Evolutionary conservation across 208 protist genomes (phyloP), one percentile per base, ranked within the genome.

Genomic region (Acanthamoeba quina): DNA sequence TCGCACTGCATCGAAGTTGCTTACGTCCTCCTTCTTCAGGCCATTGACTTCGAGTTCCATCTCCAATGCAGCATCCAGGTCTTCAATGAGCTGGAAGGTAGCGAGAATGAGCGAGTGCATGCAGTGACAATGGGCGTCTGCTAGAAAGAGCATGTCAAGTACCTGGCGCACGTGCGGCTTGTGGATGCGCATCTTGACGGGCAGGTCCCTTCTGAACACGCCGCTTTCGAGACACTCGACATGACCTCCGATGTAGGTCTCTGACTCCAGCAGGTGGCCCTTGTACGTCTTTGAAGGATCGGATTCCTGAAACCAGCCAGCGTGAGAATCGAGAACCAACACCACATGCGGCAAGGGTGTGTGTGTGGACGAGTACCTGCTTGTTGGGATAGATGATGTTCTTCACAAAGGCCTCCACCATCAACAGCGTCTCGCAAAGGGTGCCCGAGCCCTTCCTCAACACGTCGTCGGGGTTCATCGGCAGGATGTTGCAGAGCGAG

Each of bases 331-430:
- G 24, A 0, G 11, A 52, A 31, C 10, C 2, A 41, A 21, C 60
- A 88, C 54, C 19, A 7, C 3, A 17, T 1, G 15, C 0, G 47
- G 47, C 31, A 34, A 74, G 31, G 66, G 6, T 10, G 26, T 0
- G 13, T 37, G 29, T 37, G 17, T 3, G 62, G 62, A 68, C n/a
- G 10, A 56, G 54, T 86, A 78, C 74, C 54, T 99, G 98, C 96
- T 99, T 99, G 97, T 99, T 99, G 5, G 99, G 99, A 88, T 98
- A 99, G 29, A 99, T 97, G 62, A 99, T 99, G 96, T 99, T 99
- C 72, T 97, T 99, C 17, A 98, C 95, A 94, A 98, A 99, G 10
- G 99, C 99, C 95, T 99, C 47, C 70, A 99, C 98, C 99, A 99
- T 99, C 5, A 99, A 97, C 62, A 99, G 96, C 7, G 98, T 98